These are phyloP conservation scores for Penicillium subrubescens DNA, from an alignment of 495 filamentous ascomycete species.

Conservation along the genomic window DNA sequence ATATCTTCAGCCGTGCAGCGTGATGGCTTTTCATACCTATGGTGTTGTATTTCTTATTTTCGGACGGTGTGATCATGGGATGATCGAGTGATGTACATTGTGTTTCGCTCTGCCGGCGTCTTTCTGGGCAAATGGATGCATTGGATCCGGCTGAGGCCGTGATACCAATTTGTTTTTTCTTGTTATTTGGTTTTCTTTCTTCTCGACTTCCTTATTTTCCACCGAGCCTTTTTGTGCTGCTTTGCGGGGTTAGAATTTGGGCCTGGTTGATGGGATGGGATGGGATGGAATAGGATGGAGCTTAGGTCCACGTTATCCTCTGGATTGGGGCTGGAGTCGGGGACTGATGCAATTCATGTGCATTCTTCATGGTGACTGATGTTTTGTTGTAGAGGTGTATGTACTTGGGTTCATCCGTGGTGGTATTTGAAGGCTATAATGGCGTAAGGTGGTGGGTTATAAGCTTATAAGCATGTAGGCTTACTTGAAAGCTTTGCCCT, in stretches of 20 bases:
- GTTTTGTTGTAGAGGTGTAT: neutral
- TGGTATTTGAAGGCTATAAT: neutral
- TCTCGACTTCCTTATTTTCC: neutral
- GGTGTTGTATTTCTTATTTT: constrained; percentile 14
- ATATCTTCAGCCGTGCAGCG: constrained; percentile 2
- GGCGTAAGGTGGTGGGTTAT: neutral
- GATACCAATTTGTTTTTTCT: constrained; percentile 18
- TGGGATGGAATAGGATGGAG: neutral
- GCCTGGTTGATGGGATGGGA: neutral
- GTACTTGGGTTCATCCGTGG: neutral
- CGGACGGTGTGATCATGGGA: constrained; percentile 14
- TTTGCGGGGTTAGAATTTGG: neutral
- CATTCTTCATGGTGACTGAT: constrained; percentile 7
- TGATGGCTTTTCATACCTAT: constrained; percentile 13
- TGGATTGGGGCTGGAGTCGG: constrained; percentile 17
- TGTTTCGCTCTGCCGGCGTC: constrained; percentile 30
- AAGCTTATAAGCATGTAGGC: neutral
- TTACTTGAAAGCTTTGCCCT: neutral
- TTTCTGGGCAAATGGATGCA: constrained; percentile 29
- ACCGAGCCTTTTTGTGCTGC: neutral
- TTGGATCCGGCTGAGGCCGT: constrained; percentile 21
- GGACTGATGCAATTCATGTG: constrained; percentile 24
- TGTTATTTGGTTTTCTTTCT: constrained; percentile 11
- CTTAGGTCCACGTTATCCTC: too few species aligned
- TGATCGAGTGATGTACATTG: constrained; percentile 28